These are phyloP conservation scores for Sarocladium strictum DNA, from an alignment of 2,329 filamentous ascomycete species.

Conservation along the genomic window DNA sequence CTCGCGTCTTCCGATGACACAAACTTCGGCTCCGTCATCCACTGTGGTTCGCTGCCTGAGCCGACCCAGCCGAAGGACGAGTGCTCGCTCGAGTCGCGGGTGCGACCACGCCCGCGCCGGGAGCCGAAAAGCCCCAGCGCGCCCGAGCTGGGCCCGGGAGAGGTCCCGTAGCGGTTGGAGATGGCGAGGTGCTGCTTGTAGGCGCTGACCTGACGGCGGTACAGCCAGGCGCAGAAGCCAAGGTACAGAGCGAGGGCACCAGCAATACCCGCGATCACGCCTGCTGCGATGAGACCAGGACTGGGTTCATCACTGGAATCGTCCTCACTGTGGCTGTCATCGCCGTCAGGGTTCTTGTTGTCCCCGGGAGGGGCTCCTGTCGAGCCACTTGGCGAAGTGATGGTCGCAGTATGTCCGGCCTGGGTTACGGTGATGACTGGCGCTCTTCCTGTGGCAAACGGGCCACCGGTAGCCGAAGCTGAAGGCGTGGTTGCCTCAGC, in stretches of 20 bases:
- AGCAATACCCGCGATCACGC: slow-evolving; percentile 59
- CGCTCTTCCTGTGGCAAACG: slow-evolving; percentile 63
- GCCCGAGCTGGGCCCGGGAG: slow-evolving; percentile 27
- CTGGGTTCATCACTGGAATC: slow-evolving; percentile 10
- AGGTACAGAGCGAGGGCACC: slow-evolving; percentile 58
- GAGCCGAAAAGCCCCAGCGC: slow-evolving; percentile 21
- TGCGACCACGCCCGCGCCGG: slow-evolving; percentile 12
- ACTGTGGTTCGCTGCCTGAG: slow-evolving; percentile 16
- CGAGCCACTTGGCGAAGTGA: slow-evolving; percentile 18
- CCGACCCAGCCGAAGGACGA: slow-evolving; percentile 27
- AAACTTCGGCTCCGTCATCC: slow-evolving; percentile 24
- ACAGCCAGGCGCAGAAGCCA: slow-evolving; percentile 67
- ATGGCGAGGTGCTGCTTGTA: slow-evolving; percentile 67
- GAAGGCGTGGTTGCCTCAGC: slow-evolving; percentile 47
- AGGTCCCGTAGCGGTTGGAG: slow-evolving; percentile 48
- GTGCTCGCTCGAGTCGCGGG: slow-evolving; percentile 6
- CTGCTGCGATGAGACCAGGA: slow-evolving; percentile 37
- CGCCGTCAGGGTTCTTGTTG: slow-evolving; percentile 24
- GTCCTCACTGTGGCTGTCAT: slow-evolving; percentile 23
- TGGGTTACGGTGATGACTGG: slow-evolving; percentile 63
- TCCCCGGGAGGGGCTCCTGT: slow-evolving; percentile 20
- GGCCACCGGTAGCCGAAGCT: slow-evolving; percentile 55
- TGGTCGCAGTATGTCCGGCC: slow-evolving; percentile 40
- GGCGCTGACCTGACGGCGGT: slow-evolving; percentile 62
- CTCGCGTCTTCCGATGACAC: slow-evolving; percentile 16